Evolutionary conservation across 352 stramenopile genomes (phyloP).

Genomic region (Phytopythium aichiense): DNA sequence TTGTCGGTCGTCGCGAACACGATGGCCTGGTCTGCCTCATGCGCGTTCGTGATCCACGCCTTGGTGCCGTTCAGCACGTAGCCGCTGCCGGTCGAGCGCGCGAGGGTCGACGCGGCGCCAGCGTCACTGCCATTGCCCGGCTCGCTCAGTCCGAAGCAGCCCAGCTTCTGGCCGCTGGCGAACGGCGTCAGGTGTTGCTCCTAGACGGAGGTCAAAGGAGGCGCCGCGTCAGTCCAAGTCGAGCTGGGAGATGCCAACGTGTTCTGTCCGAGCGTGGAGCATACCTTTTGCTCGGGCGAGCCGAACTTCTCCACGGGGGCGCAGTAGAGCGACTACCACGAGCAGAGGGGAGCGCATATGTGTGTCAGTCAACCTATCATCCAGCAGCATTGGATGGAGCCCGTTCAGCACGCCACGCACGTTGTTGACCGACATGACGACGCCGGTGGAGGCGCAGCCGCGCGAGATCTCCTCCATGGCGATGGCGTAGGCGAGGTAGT

Average conservation of each 20-base stretch:
- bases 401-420: slow-evolving; percentile 20
- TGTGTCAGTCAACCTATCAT: too few relatives aligned
- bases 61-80: slow-evolving; percentile 97
- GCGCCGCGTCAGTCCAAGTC: too few relatives aligned
- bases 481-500: slow-evolving; percentile 97
- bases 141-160: slow-evolving; percentile 93
- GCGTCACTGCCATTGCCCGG: slow-evolving; percentile 94
- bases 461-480: slow-evolving; percentile 97
- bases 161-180: slow-evolving; percentile 88
- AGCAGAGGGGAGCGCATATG: neutral
- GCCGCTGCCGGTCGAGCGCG: slow-evolving; percentile 73
- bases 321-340: slow-evolving; percentile 92
- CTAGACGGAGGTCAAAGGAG: slow-evolving; percentile 6
- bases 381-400: too few relatives aligned
- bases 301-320: slow-evolving; percentile 94
- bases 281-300: slow-evolving; percentile 85
- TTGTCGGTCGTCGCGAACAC: slow-evolving; percentile 98
- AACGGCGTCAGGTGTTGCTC: slow-evolving; percentile 88
- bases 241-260: neutral
- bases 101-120: slow-evolving; percentile 92
- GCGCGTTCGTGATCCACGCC: slow-evolving; percentile 96
- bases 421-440: slow-evolving; percentile 96
- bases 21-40: slow-evolving; percentile 91
- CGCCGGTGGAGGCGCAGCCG: slow-evolving; percentile 93
- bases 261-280: neutral